These are phyloP conservation scores for Elsinoe australis DNA, from an alignment of 2,329 filamentous ascomycete species.

Conservation along the genomic window DNA sequence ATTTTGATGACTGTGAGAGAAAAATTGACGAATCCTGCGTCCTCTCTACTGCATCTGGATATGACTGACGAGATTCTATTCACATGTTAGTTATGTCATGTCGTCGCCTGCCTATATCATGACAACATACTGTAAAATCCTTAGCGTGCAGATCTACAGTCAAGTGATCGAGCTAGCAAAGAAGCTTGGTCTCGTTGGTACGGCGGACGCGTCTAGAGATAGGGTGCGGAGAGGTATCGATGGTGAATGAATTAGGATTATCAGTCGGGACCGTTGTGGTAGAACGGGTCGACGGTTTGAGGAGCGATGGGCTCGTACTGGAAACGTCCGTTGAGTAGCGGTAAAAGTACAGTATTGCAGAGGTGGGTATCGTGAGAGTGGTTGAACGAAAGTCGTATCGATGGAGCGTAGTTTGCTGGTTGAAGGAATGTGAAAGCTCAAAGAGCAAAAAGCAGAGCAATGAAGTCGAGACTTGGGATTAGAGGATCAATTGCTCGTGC, in stretches of 20 bases:
- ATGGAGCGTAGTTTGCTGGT: background rate
- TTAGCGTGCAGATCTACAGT: conserved; percentile 15
- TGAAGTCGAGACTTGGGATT: conserved; percentile 1
- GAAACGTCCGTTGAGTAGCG: conserved; percentile 5
- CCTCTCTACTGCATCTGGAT: conserved; percentile 11
- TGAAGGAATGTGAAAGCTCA: conserved; percentile 6
- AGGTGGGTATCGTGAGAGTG: background rate
- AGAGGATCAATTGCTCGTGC: background rate
- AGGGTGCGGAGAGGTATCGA: conserved; percentile 2
- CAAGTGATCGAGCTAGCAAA: conserved; percentile 16
- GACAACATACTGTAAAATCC: background rate
- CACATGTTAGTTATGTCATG: conserved; percentile 5
- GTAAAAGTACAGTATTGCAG: conserved; percentile 8
- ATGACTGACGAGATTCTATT: background rate
- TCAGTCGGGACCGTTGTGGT: conserved; percentile 17
- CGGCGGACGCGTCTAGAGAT: conserved; percentile 15
- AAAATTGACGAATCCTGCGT: conserved; percentile 10
- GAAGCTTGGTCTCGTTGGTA: conserved; percentile 1
- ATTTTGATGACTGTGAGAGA: conserved; percentile 45
- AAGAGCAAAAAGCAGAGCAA: background rate
- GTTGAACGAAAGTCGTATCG: background rate
- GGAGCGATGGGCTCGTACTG: conserved; percentile 12
- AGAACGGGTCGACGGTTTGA: conserved; percentile 17
- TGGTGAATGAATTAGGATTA: conserved; percentile 17
- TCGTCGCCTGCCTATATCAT: background rate